Base-by-base conservation (phyloP, 176 grass and related monocot species). In the Leersia perrieri region DNA sequence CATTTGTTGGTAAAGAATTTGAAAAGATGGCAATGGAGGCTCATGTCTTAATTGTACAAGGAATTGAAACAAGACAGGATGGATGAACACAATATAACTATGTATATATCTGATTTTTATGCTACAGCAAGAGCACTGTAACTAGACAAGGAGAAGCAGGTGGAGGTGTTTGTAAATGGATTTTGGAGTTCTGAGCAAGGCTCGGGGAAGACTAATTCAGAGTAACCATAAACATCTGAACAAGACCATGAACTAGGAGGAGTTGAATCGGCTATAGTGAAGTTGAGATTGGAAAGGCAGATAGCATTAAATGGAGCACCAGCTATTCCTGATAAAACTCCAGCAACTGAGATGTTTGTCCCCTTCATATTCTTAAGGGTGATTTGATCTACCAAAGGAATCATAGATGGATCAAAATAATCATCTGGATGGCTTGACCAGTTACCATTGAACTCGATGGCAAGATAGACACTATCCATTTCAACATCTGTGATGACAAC, bases 191-290 rank as follows among this genome's bases (percentile, higher is more conserved):
- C 83, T 23, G 51, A 41, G 80, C 95, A 98, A 55, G 95, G 90
- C 63, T 89, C 38, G 5, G 95, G 95, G 51, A 51, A 83, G 3
- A 98, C 95, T 13, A 25, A 75, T 66, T 94, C 88, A 3, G 92
- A 90, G 33, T 85, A 98, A 61, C 95, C 95, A 41, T 86, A 91
- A 55, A 98, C 71, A 29, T 98, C 81, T 13, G 92, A 92, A 74
- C 95, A 98, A 38, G 74, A 77, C 95, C 95, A 98, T 14, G 78
- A 81, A 66, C 49, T 73, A 0, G 85, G 84, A 62, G 49, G 33
- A 75, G 63, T 22, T 0, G 66, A 76, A 80, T 70, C 63, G 2
- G 85, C 20, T 36, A 91, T 77, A 0, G 70, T 82, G 45, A 94
- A 76, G 53, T 77, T 94, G 68, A 98, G 28, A 75, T 93, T 88